A percentile compares a stretch with the other conserved stretches of the same genome.
These are phyloP conservation scores for Collybiopsis confluens DNA, from an alignment of 768 basidiomycete genomes.

Conservation along the genomic window DNA sequence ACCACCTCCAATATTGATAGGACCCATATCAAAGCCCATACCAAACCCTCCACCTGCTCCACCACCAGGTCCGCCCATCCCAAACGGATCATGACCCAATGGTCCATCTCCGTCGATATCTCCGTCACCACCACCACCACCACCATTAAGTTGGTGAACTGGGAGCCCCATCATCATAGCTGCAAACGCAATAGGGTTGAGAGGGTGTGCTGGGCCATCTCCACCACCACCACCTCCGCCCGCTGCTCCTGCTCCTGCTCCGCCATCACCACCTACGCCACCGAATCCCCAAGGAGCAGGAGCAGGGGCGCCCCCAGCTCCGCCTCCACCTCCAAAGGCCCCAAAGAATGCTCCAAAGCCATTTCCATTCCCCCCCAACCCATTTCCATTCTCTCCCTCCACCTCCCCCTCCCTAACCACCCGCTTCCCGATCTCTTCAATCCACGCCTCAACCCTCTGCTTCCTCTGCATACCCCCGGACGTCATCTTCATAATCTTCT, in stretches of 20 bases:
- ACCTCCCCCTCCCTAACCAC: conserved; percentile 9
- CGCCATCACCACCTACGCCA: conserved; percentile 29
- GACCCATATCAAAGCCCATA: too few species aligned
- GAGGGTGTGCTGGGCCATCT: conserved; percentile 10
- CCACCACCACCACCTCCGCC: too few species aligned
- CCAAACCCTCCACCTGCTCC: too few species aligned
- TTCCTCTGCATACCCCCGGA: conserved; percentile 23
- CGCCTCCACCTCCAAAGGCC: too few species aligned
- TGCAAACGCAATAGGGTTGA: conserved; percentile 36
- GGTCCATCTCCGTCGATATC: too few species aligned
- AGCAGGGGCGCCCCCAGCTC: too few species aligned
- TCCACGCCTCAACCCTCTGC: conserved; percentile 38
- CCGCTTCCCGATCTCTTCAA: conserved; percentile 36
- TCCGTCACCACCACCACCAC: conserved; percentile 29
- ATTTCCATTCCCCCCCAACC: too few species aligned
- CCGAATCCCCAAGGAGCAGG: conserved; percentile 10
- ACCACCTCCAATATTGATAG: too few species aligned
- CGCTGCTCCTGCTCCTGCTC: conserved; percentile 31
- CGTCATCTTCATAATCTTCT: conserved; percentile 25
- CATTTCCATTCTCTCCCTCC: too few species aligned
- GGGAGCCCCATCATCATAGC: conserved; percentile 47
- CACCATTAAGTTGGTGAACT: conserved; percentile 25
- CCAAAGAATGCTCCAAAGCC: too few species aligned
- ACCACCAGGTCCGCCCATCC: too few species aligned
- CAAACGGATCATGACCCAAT: too few species aligned